Evolutionary conservation across 139 green algal species (phyloP).

Genomic region (Penium margaritaceum): DNA sequence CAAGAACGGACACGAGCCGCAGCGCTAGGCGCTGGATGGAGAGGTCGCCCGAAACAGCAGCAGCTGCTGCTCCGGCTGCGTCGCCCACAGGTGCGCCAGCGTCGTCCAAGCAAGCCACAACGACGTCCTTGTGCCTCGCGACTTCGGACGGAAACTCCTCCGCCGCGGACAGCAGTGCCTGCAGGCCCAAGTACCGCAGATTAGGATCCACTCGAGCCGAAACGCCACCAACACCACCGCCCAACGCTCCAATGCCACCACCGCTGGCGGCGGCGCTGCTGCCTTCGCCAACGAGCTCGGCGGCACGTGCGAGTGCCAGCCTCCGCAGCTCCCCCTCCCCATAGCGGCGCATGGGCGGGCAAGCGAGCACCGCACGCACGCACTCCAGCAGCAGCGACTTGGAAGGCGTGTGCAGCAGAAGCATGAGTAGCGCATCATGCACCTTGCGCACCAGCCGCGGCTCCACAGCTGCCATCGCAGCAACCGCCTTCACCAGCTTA

Average conservation of each 20-base stretch:
- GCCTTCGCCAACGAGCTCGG: slow-evolving; percentile 25
- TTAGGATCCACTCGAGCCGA: too few relatives aligned
- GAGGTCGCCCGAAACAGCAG: too few relatives aligned
- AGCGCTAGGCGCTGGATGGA: slow-evolving; percentile 21
- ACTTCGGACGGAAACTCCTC: slow-evolving; percentile 35
- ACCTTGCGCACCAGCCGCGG: slow-evolving; percentile 51
- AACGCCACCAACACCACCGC: too few relatives aligned
- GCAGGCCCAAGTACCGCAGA: slow-evolving; percentile 47
- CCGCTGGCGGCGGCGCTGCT: slow-evolving; percentile 8
- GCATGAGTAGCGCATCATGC: slow-evolving; percentile 37
- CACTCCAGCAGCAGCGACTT: slow-evolving; percentile 55
- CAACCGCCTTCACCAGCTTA: slow-evolving; percentile 57
- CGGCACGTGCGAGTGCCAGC: background rate
- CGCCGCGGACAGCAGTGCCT: too few relatives aligned
- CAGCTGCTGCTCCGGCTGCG: too few relatives aligned
- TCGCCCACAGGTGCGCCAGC: too few relatives aligned
- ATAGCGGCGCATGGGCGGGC: too few relatives aligned
- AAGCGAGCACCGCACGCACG: slow-evolving; percentile 44
- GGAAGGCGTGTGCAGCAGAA: slow-evolving; percentile 46
- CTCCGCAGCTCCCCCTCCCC: too few relatives aligned
- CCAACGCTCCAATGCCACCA: slow-evolving; percentile 31
- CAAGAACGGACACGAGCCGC: slow-evolving; percentile 18
- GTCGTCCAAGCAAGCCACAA: slow-evolving; percentile 35
- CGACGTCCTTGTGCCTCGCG: slow-evolving; percentile 1
- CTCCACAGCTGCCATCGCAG: slow-evolving; percentile 47